phyloP scores from a whole-genome alignment of 257 asterid genomes.

The Solanum medicagineum region DNA sequence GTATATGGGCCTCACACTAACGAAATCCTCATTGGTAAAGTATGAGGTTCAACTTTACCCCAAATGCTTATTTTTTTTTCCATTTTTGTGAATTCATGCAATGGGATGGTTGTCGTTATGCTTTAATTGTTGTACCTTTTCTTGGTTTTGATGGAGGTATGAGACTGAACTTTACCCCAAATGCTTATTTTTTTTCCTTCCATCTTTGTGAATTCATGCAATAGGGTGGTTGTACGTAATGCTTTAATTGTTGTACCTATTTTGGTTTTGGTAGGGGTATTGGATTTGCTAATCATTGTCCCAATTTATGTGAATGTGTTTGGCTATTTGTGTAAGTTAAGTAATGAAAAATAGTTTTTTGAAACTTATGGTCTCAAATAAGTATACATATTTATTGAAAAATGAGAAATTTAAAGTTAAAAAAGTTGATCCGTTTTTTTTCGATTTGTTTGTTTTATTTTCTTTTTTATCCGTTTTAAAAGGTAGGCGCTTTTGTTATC shows the following conservation, averaged over 20 bases:
- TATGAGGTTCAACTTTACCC: not conserved
- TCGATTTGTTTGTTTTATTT: too few species aligned
- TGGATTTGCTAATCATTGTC: not conserved
- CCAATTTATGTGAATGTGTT: not conserved
- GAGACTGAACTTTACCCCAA: too few species aligned
- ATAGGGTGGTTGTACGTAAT: not conserved
- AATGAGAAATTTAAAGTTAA: too few species aligned
- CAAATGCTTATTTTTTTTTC: too few species aligned
- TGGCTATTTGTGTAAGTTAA: too few species aligned
- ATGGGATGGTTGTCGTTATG: not conserved
- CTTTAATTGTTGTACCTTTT: not conserved
- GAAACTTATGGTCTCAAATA: too few species aligned
- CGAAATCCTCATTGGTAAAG: constrained; percentile 31
- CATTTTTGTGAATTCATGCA: not conserved
- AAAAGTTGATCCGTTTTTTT: too few species aligned
- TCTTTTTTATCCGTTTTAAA: too few species aligned
- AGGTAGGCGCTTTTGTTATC: too few species aligned
- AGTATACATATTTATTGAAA: too few species aligned
- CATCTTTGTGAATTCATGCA: not conserved
- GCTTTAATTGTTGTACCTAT: not conserved
- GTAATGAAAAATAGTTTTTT: too few species aligned
- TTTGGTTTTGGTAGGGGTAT: not conserved
- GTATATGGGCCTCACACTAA: constrained; percentile 30
- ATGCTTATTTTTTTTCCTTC: too few species aligned
- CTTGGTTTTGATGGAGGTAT: not conserved